Percentiles rank a stretch among this genome's conserved stretches.
phyloP scores from a whole-genome alignment of 352 stramenopile genomes.

The Phytophthora quininea region DNA sequence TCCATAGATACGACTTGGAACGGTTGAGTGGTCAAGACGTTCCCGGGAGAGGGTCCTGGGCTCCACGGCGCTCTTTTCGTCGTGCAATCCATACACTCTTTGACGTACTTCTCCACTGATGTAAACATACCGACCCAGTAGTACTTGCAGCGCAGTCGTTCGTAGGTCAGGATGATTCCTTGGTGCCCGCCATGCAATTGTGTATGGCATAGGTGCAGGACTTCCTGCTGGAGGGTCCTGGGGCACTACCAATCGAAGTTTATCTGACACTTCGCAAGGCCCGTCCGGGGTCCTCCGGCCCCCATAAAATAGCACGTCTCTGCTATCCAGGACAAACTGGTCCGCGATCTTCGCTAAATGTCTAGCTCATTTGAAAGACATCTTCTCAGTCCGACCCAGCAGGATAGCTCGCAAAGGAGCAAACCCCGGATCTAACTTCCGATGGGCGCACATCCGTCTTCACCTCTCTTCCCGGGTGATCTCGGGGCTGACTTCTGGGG shows the following conservation, averaged over 20 bases:
- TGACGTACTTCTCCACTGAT: slow-evolving; percentile 1
- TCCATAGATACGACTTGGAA: slow-evolving; percentile 23
- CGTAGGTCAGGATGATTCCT: slow-evolving; percentile 11
- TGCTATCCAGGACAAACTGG: slow-evolving; percentile 6
- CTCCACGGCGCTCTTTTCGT: slow-evolving; percentile 3
- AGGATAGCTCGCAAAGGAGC: too few relatives aligned
- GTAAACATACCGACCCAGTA: slow-evolving; percentile 18
- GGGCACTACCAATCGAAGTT: slow-evolving; percentile 3
- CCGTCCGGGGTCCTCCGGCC: not conserved
- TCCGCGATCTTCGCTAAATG: slow-evolving; percentile 1
- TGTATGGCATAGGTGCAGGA: slow-evolving; percentile 5
- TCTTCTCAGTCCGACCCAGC: not conserved
- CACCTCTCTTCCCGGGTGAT: too few relatives aligned
- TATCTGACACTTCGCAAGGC: not conserved
- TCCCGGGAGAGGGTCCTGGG: slow-evolving; percentile 7
- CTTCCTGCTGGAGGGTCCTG: slow-evolving; percentile 1
- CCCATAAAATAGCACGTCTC: slow-evolving; percentile 2
- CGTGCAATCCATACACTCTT: slow-evolving; percentile 7
- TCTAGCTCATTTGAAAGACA: not conserved
- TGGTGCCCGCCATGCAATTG: slow-evolving; percentile 13
- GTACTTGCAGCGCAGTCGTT: not conserved
- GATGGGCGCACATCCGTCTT: too few relatives aligned
- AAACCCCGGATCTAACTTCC: too few relatives aligned
- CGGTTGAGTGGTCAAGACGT: slow-evolving; percentile 3
- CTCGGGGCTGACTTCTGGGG: too few relatives aligned